Base-by-base conservation (phyloP, 495 filamentous ascomycete genomes). In the Trichoderma parareesei region DNA sequence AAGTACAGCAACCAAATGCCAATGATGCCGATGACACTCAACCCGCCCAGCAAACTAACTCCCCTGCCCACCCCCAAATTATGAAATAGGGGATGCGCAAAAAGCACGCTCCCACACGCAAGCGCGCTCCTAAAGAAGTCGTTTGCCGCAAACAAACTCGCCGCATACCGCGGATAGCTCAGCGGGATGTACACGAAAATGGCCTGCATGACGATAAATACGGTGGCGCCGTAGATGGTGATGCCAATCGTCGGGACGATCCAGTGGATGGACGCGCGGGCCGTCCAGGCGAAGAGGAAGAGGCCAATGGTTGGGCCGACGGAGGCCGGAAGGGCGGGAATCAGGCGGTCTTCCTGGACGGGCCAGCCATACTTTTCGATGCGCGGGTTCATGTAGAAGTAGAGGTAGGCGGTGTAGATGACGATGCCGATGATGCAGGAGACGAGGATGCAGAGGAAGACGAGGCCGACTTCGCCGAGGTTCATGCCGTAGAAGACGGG, bases 211-310 rank as follows among this genome's bases (percentile, higher is more conserved):
- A 74, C 67, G 63, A 72, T 43, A 67, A 73, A 75, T 1, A 72
- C 76, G 0, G 73, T 78, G 0, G 76, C 76, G 16, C 75, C 79
- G 69, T 85, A 85, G 67, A 87, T 78, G 5, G 72, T 75, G 18
- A 86, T 81, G 16, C 85, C 87, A n/a, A 89, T 80, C 4, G 83
- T 81, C 0, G 77, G 77, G 4, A 74, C 85, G 40, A 87, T 86
- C 87, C 86, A 89, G 67, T 87, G 83, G 55, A 88, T 77, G 16
- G 76, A 70, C 1, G 78, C 72, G 14, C 79, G 67, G 1, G 80
- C 74, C 0, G 87, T 87, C 85, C 85, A 88, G 2, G 75, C 86
- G 66, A 86, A 88, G 44, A 88, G 69, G 76, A 88, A 90, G 0
- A 88, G 76, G 5, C 86, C 87, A 44, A 81, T 78, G 0, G 85